Percentiles rank a stretch among this genome's conserved stretches.
Conservation (phyloP, 2,329 filamentous ascomycete genomes). For the Ophiostoma himal-ulmi region DNA sequence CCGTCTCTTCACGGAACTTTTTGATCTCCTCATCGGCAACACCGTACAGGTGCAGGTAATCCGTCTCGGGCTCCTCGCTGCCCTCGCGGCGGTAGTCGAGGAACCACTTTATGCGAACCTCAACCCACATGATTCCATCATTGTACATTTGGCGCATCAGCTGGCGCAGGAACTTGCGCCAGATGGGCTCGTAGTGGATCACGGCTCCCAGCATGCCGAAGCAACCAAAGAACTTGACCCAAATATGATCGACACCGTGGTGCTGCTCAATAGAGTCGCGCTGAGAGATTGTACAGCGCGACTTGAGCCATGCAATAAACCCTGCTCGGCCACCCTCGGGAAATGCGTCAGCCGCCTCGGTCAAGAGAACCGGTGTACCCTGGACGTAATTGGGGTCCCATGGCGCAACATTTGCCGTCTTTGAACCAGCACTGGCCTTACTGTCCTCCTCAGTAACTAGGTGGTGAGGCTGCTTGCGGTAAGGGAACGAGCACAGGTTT, state of each 20-base stretch:
- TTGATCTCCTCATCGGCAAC: conserved; percentile 73
- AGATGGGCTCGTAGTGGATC: conserved; percentile 86
- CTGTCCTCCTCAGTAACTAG: conserved; percentile 30
- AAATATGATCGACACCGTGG: conserved; percentile 76
- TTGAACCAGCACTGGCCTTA: conserved; percentile 27
- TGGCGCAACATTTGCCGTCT: conserved; percentile 32
- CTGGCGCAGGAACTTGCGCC: conserved; percentile 65
- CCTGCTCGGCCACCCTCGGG: conserved; percentile 64
- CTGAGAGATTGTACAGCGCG: conserved; percentile 63
- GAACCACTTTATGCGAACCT: conserved; percentile 69
- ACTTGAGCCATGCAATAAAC: conserved; percentile 72
- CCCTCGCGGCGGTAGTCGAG: conserved; percentile 63
- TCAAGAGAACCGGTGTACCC: conserved; percentile 52
- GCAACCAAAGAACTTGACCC: conserved; percentile 71
- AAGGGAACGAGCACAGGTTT: conserved; percentile 51
- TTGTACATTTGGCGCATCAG: conserved; percentile 66
- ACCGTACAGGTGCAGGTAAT: conserved; percentile 64
- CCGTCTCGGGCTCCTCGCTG: conserved; percentile 58
- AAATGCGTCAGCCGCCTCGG: conserved; percentile 64
- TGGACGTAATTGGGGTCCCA: conserved; percentile 62
- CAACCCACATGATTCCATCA: conserved; percentile 80
- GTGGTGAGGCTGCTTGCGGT: conserved; percentile 41
- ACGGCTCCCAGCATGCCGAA: conserved; percentile 70
- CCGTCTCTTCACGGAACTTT: conserved; percentile 61
- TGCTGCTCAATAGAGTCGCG: conserved; percentile 73